Evolutionary conservation across 2,329 filamentous ascomycete species (phyloP), one percentile per base, ranked within the genome.

Genomic region (Plenodomus lindquistii): DNA sequence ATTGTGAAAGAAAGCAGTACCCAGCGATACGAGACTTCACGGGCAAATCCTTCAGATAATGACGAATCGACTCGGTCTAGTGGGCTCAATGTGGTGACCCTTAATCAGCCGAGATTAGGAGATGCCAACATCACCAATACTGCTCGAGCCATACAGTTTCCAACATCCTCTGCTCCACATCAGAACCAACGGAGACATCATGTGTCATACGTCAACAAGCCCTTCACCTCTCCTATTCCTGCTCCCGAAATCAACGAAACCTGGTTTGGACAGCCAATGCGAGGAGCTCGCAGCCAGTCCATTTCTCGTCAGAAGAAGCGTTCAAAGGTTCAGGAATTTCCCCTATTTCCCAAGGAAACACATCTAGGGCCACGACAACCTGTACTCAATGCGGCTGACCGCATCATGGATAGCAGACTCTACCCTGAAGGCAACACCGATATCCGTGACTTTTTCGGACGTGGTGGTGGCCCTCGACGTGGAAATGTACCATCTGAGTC

Each of bases 201-300:
- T 8, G 11, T 4, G n/a, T 8, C 35, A 8, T 17, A 37, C 17
- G 40, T 51, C 16, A 67, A 69, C 38, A 69, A 62, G 35, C 60
- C 69, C 2, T 72, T 70, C 42, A 50, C 63, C 4, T 56, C 59
- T 20, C 68, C 65, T 20, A 38, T 59, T 19, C 48, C 42, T 35
- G 24, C 39, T 10, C 36, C 36, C 4, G 27, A 31, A 4, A 31
- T 4, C 11, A 39, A 55, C n/a, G 56, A 62, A 13, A 50, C 42
- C 8, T 66, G 62, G 57, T 62, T 66, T 20, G 54, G 62, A 10
- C 52, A 60, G 17, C 47, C 51, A 7, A 51, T 60, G 48, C 48
- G 40, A 36, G 44, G 43, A 1, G 22, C 42, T 13, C 35, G 34
- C n/a, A 16, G 40, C 9, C 31, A 31, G 11, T 38, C 50, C 13